phyloP scores from a whole-genome alignment of 2,329 filamentous ascomycete species.

The Fusarium incarnatum region DNA sequence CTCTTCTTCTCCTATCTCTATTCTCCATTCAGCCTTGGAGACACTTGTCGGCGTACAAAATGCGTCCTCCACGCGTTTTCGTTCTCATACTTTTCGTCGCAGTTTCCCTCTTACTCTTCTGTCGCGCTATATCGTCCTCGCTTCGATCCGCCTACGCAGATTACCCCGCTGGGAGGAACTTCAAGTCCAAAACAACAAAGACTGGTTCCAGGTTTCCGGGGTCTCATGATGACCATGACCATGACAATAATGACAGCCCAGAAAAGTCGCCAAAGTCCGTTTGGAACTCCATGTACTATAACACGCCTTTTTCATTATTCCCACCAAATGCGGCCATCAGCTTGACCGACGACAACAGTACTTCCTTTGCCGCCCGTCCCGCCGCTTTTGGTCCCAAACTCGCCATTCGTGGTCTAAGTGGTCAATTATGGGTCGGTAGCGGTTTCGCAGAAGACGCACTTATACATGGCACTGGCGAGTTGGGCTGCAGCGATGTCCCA shows the following conservation, averaged over 20 bases:
- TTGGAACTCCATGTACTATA: conserved; percentile 73
- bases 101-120: conserved; percentile 66
- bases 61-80: conserved; percentile 66
- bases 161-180: conserved; percentile 46
- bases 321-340: conserved; percentile 96
- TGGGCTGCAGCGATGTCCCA: conserved; percentile 94
- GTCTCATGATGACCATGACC: conserved; percentile 18
- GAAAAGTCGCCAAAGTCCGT: conserved; percentile 43
- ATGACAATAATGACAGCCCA: neutral
- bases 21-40: conserved; percentile 13
- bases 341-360: conserved; percentile 97
- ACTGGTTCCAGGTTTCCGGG: conserved; percentile 18
- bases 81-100: conserved; percentile 66
- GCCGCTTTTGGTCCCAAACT: conserved; percentile 91
- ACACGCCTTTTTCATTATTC: conserved; percentile 86
- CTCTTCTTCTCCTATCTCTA: neutral
- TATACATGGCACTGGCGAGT: conserved; percentile 77
- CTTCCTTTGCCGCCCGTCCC: conserved; percentile 92
- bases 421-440: conserved; percentile 92
- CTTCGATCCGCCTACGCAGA: conserved; percentile 45
- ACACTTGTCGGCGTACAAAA: conserved; percentile 49
- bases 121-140: conserved; percentile 62
- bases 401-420: conserved; percentile 81
- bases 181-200: conserved; percentile 38
- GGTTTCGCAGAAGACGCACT: conserved; percentile 86